Conservation (phyloP, 768 basidiomycete genomes). For the Guyanaporus albipodus region DNA sequence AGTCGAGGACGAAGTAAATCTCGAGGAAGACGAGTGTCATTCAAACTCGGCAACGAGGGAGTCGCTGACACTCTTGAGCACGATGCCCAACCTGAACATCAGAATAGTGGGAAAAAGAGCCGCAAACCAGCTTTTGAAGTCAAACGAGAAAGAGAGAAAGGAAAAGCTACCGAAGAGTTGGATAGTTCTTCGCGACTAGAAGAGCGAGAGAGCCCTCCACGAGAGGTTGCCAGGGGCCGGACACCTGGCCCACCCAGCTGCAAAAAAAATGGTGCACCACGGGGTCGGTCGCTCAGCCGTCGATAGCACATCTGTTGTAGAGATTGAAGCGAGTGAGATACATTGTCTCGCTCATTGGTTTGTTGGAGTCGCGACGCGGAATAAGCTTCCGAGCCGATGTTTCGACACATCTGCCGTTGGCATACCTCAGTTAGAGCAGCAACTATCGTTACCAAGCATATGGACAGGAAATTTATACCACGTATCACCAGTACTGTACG, state of each 20-base stretch:
- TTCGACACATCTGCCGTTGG: slow-evolving; percentile 4
- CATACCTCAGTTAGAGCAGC: slow-evolving; percentile 3
- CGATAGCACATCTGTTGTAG: slow-evolving; percentile 18
- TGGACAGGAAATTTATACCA: slow-evolving; percentile 19
- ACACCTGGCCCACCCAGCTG: slow-evolving; percentile 25
- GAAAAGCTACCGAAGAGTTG: slow-evolving; percentile 5
- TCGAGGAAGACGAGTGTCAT: slow-evolving; percentile 54
- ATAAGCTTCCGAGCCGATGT: slow-evolving; percentile 1
- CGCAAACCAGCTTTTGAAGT: slow-evolving; percentile 6
- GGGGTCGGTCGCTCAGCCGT: slow-evolving; percentile 21
- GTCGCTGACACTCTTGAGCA: slow-evolving; percentile 2
- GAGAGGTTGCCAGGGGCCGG: slow-evolving; percentile 17
- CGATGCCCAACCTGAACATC: slow-evolving; percentile 2
- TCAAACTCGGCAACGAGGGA: slow-evolving; percentile 38
- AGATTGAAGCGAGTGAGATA: slow-evolving; percentile 8
- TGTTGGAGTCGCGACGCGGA: neutral
- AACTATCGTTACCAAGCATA: slow-evolving; percentile 8
- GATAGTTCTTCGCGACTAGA: slow-evolving; percentile 10
- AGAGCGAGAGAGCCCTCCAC: slow-evolving; percentile 10
- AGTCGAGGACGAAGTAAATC: slow-evolving; percentile 48
- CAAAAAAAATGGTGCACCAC: slow-evolving; percentile 13
- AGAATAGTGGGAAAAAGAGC: slow-evolving; percentile 2
- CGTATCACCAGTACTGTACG: slow-evolving; percentile 21
- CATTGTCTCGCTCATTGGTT: slow-evolving; percentile 4
- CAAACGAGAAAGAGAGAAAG: slow-evolving; percentile 18